Base-by-base conservation (phyloP, 1,139 yeast genomes). In the Kodamaea sp. region DNA sequence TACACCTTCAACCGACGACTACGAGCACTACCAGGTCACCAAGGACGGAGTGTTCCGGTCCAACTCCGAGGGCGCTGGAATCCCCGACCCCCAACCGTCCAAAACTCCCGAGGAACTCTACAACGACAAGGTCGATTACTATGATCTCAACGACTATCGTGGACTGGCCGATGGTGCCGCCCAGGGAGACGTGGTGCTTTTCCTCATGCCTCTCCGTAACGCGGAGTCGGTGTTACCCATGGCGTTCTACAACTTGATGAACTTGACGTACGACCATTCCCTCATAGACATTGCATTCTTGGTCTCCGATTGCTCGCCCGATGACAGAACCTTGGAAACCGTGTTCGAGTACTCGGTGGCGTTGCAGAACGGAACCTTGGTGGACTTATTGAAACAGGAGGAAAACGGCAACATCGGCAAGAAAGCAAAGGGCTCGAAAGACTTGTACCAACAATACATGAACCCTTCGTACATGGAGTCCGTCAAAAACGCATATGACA, bases 211-310 rank as follows among this genome's bases (percentile, higher is more conserved):
- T 2, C 64, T 88, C 40, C 72, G 95, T 53, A 84, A 88, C 53
- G 96, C 96, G 0, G 90, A 83, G 49, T 70, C 74, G 26, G 92
- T 86, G 15, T 63, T 88, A 39, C 89, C 94, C 7, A 70, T 86
- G 69, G 88, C 90, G 66, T 86, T 88, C 63, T 83, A 83, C 52
- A 85, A 87, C 59, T 63, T 88, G 56, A 83, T 84, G 88, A 86
- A 86, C 56, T 67, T 88, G 57, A 83, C 95, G 2, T 88, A 88
- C 55, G 89, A 88, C 38, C 96, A 88, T 55, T 71, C 76, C 19
- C 66, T 85, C 45, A 83, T 88, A 38, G 96, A 88, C 60, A 69
- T 88, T 45, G 95, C 92, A 20, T 87, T 88, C 53, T 68, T 88
- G 51, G 92, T 88, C 5, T 82, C 92, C 35, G 96, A 88, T 59